phyloP scores from a whole-genome alignment of 75 land plant genomes.

The Chamaecyparis obtusa region DNA sequence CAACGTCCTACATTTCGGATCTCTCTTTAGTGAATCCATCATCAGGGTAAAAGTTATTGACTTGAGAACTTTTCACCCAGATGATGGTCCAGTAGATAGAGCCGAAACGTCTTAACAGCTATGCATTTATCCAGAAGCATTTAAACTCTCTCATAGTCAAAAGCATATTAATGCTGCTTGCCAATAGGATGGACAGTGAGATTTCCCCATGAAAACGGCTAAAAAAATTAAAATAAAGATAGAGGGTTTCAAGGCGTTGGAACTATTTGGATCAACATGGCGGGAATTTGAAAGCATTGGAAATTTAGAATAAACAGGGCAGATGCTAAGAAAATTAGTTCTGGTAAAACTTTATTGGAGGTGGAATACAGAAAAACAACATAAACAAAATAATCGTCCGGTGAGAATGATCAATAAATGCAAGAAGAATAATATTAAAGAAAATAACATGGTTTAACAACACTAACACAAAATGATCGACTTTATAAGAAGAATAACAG shows the following conservation, averaged over 20 bases:
- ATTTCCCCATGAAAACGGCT: not conserved
- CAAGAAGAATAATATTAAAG: not conserved
- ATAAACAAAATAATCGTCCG: not conserved
- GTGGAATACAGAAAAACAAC: not conserved
- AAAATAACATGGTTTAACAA: not conserved
- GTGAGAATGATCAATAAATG: too few species aligned
- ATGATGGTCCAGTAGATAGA: too few species aligned
- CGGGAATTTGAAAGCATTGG: not conserved
- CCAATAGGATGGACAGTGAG: not conserved
- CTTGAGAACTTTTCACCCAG: too few species aligned
- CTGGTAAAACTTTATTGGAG: not conserved
- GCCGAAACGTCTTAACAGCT: too few species aligned
- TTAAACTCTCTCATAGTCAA: not conserved
- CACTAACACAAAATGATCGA: not conserved
- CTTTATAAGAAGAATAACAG: not conserved
- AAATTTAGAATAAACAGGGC: not conserved
- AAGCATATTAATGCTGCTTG: not conserved
- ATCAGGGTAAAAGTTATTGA: too few species aligned
- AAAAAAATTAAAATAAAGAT: not conserved
- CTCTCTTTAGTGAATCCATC: too few species aligned
- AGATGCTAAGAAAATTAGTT: not conserved
- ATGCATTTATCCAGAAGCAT: not conserved
- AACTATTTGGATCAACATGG: not conserved
- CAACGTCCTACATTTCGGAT: too few species aligned
- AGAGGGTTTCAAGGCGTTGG: not conserved